Evolutionary conservation across 495 filamentous ascomycete species (phyloP).

Genomic region (Aspergillus steynii): DNA sequence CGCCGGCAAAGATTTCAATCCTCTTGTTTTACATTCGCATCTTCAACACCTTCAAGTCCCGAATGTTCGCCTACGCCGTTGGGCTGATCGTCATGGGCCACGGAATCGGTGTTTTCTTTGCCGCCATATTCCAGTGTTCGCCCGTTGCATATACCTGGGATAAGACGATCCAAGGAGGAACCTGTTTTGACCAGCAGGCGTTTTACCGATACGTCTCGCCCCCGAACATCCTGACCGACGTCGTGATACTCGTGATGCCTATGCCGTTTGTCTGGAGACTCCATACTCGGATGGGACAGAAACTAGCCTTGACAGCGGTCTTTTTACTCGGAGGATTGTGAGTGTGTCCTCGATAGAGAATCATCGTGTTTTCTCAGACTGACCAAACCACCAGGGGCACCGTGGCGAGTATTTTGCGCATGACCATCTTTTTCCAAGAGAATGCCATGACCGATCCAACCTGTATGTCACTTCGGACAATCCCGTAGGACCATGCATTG

Average conservation of each 20-base stretch:
- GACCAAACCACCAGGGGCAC: conserved; percentile 14
- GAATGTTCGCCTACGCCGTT: conserved; percentile 32
- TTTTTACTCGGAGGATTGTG: conserved; percentile 32
- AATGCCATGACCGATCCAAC: conserved; percentile 17
- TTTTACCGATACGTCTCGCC: conserved; percentile 34
- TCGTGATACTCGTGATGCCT: conserved; percentile 40
- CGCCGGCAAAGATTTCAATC: conserved; percentile 41
- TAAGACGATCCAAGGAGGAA: conserved; percentile 18
- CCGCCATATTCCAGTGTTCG: conserved; percentile 33
- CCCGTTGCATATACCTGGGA: conserved; percentile 35
- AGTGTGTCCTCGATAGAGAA: conserved; percentile 8
- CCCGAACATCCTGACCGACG: conserved; percentile 34
- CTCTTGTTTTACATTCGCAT: conserved; percentile 46
- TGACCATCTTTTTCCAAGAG: conserved; percentile 19
- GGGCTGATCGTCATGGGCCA: conserved; percentile 26
- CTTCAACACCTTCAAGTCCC: conserved; percentile 28
- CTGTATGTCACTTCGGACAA: conserved; percentile 15
- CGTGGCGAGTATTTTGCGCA: conserved; percentile 25
- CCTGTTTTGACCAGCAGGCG: conserved; percentile 29
- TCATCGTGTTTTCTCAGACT: not conserved
- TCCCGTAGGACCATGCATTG: not conserved
- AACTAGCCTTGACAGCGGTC: conserved; percentile 28
- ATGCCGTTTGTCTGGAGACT: conserved; percentile 45
- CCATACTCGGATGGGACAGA: conserved; percentile 21
- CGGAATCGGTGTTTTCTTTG: conserved; percentile 29